Percentiles rank a stretch among this genome's conserved stretches.
These are phyloP conservation scores for Gonapodya sp. DNA, from an alignment of 192 early-diverging fungal genomes.

Conservation along the genomic window DNA sequence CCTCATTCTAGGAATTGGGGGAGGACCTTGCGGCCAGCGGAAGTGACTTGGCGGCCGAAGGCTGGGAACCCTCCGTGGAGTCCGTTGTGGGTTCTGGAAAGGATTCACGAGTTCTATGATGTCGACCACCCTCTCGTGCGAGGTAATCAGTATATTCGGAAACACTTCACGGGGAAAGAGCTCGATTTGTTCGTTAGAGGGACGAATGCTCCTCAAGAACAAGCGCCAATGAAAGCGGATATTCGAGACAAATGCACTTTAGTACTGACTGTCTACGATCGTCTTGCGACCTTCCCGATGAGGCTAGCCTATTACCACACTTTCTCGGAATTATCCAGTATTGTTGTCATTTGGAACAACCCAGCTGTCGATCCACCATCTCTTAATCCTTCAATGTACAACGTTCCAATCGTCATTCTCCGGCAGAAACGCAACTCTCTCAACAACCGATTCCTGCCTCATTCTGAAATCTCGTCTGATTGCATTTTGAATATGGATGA, in stretches of 20 bases:
- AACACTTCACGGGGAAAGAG: constrained; percentile 14
- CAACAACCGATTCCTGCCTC: constrained; percentile 25
- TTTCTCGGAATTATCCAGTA: constrained; percentile 13
- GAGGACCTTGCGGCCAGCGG: constrained; percentile 13
- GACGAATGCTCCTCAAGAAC: neutral
- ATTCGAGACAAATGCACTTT: constrained; percentile 21
- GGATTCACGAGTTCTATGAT: constrained; percentile 18
- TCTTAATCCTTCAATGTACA: constrained; percentile 8
- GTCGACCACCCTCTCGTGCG: constrained; percentile 16
- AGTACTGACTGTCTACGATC: constrained; percentile 22
- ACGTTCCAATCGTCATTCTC: constrained; percentile 19
- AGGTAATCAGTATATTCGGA: constrained; percentile 19
- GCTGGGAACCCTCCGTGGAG: neutral
- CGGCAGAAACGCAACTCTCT: constrained; percentile 17
- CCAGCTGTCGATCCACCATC: constrained; percentile 17
- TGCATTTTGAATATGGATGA: constrained; percentile 28
- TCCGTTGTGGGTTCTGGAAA: constrained; percentile 15
- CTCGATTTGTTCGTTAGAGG: neutral
- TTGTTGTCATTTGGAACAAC: constrained; percentile 27
- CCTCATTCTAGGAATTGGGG: constrained; percentile 19
- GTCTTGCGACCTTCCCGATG: constrained; percentile 13
- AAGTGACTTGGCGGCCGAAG: constrained; percentile 17
- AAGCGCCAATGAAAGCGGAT: neutral
- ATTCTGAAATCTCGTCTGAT: constrained; percentile 21
- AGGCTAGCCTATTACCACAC: constrained; percentile 21